Evolutionary conservation across 805 yeast species (phyloP).

Genomic region (Cephaloascus albidus): DNA sequence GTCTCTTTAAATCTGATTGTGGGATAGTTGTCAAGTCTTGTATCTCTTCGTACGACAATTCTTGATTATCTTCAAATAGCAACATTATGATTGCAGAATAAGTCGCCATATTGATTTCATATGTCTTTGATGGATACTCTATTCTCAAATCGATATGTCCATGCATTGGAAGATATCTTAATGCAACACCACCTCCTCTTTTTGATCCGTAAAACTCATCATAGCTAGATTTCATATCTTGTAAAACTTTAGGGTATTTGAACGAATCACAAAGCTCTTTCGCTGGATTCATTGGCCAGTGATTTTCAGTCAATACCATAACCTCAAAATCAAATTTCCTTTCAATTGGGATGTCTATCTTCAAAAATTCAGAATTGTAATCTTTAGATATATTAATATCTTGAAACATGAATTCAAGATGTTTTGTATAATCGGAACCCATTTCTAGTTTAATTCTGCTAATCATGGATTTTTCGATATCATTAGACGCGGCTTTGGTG

Average conservation of each 20-base stretch:
- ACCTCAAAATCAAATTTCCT: slow-evolving; percentile 33
- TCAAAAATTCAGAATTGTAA: slow-evolving; percentile 27
- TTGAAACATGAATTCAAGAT: slow-evolving; percentile 78
- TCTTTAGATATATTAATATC: slow-evolving; percentile 60
- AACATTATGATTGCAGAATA: slow-evolving; percentile 72
- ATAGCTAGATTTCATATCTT: slow-evolving; percentile 31
- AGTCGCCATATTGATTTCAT: slow-evolving; percentile 74
- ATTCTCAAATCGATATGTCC: slow-evolving; percentile 78
- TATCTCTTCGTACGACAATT: slow-evolving; percentile 55
- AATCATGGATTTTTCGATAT: slow-evolving; percentile 62
- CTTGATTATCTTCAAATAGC: slow-evolving; percentile 54
- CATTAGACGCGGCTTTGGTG: slow-evolving; percentile 34
- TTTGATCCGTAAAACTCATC: slow-evolving; percentile 39
- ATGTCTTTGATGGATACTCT: slow-evolving; percentile 56
- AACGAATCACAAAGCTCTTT: slow-evolving; percentile 19
- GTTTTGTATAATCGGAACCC: slow-evolving; percentile 72
- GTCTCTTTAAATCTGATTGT: slow-evolving; percentile 60
- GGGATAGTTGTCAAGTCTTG: slow-evolving; percentile 63
- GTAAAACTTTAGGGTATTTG: slow-evolving; percentile 33
- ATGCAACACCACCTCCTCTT: slow-evolving; percentile 43
- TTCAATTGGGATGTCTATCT: slow-evolving; percentile 11
- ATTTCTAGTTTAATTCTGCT: slow-evolving; percentile 63
- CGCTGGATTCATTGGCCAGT: slow-evolving; percentile 55
- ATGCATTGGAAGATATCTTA: slow-evolving; percentile 75
- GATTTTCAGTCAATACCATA: slow-evolving; percentile 48